These are phyloP conservation scores for Wickerhamiella sorbophila DNA, from an alignment of 805 yeast species.

Conservation along the genomic window DNA sequence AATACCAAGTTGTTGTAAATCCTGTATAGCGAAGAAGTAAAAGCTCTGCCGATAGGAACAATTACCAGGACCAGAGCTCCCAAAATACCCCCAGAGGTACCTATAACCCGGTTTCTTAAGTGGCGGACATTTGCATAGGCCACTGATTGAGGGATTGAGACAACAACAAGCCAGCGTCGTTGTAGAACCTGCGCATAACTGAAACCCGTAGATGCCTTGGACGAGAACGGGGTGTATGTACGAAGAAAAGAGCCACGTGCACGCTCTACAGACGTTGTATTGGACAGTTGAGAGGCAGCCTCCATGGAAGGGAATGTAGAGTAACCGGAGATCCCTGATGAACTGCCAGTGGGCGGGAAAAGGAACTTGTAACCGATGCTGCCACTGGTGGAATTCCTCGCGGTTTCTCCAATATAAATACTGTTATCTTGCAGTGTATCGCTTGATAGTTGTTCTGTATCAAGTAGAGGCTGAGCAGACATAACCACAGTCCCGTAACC, in stretches of 20 bases:
- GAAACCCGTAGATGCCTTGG: slow-evolving; percentile 16
- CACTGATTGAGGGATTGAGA: slow-evolving; percentile 5
- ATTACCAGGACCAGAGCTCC: slow-evolving; percentile 10
- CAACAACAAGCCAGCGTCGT: slow-evolving; percentile 11
- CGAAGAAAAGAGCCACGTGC: slow-evolving; percentile 1
- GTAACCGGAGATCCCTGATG: slow-evolving; percentile 2
- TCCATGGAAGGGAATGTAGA: slow-evolving; percentile 12
- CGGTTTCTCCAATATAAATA: background rate
- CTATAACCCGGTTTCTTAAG: slow-evolving; percentile 11
- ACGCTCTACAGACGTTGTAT: background rate
- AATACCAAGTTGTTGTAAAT: slow-evolving; percentile 16
- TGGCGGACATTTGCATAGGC: slow-evolving; percentile 8
- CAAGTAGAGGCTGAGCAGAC: background rate
- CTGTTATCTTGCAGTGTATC: background rate
- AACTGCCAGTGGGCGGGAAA: background rate
- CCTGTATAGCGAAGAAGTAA: slow-evolving; percentile 12
- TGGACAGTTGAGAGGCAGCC: slow-evolving; percentile 2
- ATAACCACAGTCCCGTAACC: slow-evolving; percentile 14
- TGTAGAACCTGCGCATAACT: slow-evolving; percentile 8
- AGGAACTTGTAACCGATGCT: background rate
- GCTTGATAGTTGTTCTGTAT: background rate
- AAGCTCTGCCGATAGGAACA: slow-evolving; percentile 11
- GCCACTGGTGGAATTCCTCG: background rate
- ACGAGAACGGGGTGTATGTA: slow-evolving; percentile 6
- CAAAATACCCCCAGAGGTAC: slow-evolving; percentile 14